Percentiles rank a stretch among this genome's conserved stretches.
phyloP scores from a whole-genome alignment of 2,329 filamentous ascomycete genomes.

The Pseudogymnoascus destructans region DNA sequence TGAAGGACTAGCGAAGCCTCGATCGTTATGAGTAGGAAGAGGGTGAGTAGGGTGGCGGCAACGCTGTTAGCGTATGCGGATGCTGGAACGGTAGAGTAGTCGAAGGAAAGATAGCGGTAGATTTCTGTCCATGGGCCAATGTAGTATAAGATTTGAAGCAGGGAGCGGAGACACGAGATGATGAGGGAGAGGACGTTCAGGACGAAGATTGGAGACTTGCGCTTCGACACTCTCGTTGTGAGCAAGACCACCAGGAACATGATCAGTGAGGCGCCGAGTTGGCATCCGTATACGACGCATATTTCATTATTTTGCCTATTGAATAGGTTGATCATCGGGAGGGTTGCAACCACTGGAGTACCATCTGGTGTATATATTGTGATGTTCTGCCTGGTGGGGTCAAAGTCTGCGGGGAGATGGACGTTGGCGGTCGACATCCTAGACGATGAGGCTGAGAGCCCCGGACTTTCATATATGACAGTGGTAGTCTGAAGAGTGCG shows the following conservation, averaged over 20 bases:
- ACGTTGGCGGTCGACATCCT: neutral
- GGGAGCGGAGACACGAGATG: conserved; percentile 38
- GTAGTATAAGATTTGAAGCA: conserved; percentile 37
- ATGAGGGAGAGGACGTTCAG: conserved; percentile 45
- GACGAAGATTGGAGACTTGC: conserved; percentile 43
- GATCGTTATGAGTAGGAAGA: conserved; percentile 41
- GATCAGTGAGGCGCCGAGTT: conserved; percentile 45
- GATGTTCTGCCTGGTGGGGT: neutral
- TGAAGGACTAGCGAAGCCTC: conserved; percentile 49
- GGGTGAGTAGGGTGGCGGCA: conserved; percentile 34
- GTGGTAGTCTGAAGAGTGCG: neutral
- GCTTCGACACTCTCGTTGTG: conserved; percentile 45
- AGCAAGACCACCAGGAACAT: conserved; percentile 45
- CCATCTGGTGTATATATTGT: neutral
- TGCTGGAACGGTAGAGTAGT: conserved; percentile 32
- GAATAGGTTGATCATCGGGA: neutral
- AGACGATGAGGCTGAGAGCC: neutral
- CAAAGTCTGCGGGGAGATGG: neutral
- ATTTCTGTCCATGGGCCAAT: conserved; percentile 37
- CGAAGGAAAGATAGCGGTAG: conserved; percentile 36
- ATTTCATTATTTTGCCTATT: conserved; percentile 28
- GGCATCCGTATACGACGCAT: conserved; percentile 44
- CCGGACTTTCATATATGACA: neutral
- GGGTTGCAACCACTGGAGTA: neutral
- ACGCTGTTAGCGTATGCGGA: conserved; percentile 35